Evolutionary conservation across 1,139 yeast genomes (phyloP).

Genomic region (Yamadazyma aaseri): DNA sequence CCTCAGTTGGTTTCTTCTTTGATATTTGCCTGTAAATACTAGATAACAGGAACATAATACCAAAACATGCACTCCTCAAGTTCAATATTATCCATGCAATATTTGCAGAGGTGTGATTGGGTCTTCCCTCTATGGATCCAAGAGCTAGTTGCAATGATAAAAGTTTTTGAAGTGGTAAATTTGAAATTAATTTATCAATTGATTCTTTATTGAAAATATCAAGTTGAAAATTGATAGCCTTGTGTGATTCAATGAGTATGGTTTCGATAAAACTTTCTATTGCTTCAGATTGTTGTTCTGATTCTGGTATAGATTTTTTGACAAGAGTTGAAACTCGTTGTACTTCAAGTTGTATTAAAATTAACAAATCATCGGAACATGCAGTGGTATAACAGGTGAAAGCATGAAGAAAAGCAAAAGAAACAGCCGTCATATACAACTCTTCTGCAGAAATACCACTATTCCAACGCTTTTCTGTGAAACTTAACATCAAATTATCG

Average conservation of each 20-base stretch:
- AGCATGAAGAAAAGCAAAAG: slow-evolving; percentile 65
- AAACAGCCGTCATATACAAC: slow-evolving; percentile 49
- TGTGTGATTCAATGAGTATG: slow-evolving; percentile 61
- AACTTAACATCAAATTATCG: slow-evolving; percentile 25
- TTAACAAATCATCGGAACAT: slow-evolving; percentile 65
- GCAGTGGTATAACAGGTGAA: slow-evolving; percentile 63
- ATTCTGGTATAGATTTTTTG: slow-evolving; percentile 17
- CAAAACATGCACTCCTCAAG: slow-evolving; percentile 68
- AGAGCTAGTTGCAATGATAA: slow-evolving; percentile 63
- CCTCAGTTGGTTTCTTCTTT: slow-evolving; percentile 49
- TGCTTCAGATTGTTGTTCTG: slow-evolving; percentile 17
- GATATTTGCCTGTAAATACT: slow-evolving; percentile 58
- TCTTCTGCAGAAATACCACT: slow-evolving; percentile 26
- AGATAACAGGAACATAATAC: slow-evolving; percentile 69
- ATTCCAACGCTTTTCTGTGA: slow-evolving; percentile 25
- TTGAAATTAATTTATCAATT: slow-evolving; percentile 67
- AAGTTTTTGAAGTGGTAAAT: slow-evolving; percentile 70
- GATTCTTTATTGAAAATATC: slow-evolving; percentile 63
- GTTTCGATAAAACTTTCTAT: slow-evolving; percentile 40
- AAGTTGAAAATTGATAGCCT: slow-evolving; percentile 66
- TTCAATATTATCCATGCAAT: slow-evolving; percentile 71
- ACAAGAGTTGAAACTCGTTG: slow-evolving; percentile 22
- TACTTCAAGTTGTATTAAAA: slow-evolving; percentile 50
- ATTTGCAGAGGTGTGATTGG: slow-evolving; percentile 43
- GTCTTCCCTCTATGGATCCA: slow-evolving; percentile 54